Conservation (phyloP, 2,329 filamentous ascomycete genomes). For the Hypoxylon sp. region DNA sequence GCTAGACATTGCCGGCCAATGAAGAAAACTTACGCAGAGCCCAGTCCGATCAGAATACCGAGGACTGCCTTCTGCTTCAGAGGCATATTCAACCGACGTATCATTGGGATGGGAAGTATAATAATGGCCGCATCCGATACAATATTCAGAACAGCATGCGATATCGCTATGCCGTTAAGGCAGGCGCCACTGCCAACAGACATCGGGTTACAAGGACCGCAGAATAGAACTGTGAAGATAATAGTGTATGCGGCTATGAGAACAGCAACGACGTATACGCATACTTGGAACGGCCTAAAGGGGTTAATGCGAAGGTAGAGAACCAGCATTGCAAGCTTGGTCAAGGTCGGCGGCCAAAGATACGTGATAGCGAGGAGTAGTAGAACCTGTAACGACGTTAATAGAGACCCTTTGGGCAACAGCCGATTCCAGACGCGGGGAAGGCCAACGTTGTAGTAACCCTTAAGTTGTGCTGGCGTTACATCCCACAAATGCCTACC, state of each 20-base stretch:
- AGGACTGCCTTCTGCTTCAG: constrained; percentile 18
- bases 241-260: constrained; percentile 9
- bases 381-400: constrained; percentile 10
- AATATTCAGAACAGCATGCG: constrained; percentile 24
- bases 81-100: constrained; percentile 13
- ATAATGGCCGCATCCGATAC: constrained; percentile 14
- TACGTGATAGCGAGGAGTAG: constrained; percentile 15
- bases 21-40: constrained; percentile 14
- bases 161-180: constrained; percentile 11
- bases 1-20: background rate
- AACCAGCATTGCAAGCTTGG: constrained; percentile 19
- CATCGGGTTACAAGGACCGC: constrained; percentile 21
- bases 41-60: constrained; percentile 11
- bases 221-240: constrained; percentile 10
- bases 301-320: constrained; percentile 22
- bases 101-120: constrained; percentile 18
- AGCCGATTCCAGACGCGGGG: background rate
- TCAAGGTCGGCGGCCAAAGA: constrained; percentile 16
- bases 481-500: constrained; percentile 23
- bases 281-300: constrained; percentile 6
- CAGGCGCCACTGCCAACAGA: constrained; percentile 12
- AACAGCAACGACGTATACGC: constrained; percentile 6
- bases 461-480: constrained; percentile 8
- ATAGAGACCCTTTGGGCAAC: background rate
- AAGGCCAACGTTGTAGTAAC: constrained; percentile 13